phyloP scores from a whole-genome alignment of 1,139 yeast genomes.

The Debaryomycetaceae sp. region DNA sequence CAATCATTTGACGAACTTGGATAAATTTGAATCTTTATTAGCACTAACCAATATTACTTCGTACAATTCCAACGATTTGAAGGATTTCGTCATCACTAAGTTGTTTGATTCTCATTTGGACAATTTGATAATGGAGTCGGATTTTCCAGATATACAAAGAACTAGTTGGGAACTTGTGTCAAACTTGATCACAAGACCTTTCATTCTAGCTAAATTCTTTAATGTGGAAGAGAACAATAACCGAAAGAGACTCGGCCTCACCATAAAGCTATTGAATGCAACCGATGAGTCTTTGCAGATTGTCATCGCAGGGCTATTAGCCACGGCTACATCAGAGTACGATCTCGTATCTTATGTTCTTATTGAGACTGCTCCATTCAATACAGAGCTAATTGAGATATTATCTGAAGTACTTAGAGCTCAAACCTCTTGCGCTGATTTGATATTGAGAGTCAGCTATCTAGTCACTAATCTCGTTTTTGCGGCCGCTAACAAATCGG shows the following conservation, averaged over 20 bases:
- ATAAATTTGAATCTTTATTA: slow-evolving; percentile 41
- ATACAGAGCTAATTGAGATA: slow-evolving; percentile 20
- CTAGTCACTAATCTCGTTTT: slow-evolving; percentile 29
- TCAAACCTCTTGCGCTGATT: slow-evolving; percentile 26
- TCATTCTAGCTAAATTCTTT: slow-evolving; percentile 48
- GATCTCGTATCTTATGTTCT: slow-evolving; percentile 41
- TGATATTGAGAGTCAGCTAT: slow-evolving; percentile 35
- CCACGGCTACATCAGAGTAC: slow-evolving; percentile 47
- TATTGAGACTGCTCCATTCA: slow-evolving; percentile 18
- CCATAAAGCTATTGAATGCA: slow-evolving; percentile 41
- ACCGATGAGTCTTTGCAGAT: slow-evolving; percentile 34
- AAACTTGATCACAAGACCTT: slow-evolving; percentile 44
- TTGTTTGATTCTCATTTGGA: slow-evolving; percentile 32
- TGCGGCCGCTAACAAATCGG: slow-evolving; percentile 15
- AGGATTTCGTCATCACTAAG: slow-evolving; percentile 30
- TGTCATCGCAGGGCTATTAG: slow-evolving; percentile 44
- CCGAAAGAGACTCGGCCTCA: slow-evolving; percentile 29
- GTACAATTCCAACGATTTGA: slow-evolving; percentile 22
- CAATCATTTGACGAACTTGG: slow-evolving; percentile 31
- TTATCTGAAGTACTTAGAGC: slow-evolving; percentile 22
- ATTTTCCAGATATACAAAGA: slow-evolving; percentile 35
- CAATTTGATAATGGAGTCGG: slow-evolving; percentile 37
- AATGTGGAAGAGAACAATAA: slow-evolving; percentile 32
- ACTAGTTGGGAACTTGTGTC: slow-evolving; percentile 48
- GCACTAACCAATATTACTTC: slow-evolving; percentile 48